These are phyloP conservation scores for Entomortierella parvispora DNA, from an alignment of 192 early-diverging fungal species.

Conservation along the genomic window DNA sequence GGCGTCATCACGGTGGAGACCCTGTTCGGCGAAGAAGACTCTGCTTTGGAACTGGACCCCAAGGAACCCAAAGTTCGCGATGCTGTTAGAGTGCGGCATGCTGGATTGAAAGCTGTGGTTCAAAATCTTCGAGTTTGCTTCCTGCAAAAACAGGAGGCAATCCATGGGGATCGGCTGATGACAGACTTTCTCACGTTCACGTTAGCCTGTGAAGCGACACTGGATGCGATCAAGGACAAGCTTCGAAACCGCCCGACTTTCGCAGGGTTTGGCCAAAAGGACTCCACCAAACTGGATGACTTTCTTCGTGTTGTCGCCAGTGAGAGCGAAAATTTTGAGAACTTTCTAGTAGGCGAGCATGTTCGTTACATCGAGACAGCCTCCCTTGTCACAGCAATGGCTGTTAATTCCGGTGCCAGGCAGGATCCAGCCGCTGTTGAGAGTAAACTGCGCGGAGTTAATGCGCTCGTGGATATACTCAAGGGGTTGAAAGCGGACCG, in stretches of 20 bases:
- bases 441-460: conserved; percentile 19
- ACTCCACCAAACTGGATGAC: conserved; percentile 24
- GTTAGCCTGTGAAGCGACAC: conserved; percentile 15
- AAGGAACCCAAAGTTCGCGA: conserved; percentile 6
- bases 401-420: conserved; percentile 11
- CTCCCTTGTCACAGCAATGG: conserved; percentile 23
- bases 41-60: background rate
- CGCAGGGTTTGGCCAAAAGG: conserved; percentile 34
- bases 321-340: conserved; percentile 13
- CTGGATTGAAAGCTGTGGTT: conserved; percentile 13
- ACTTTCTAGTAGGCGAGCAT: conserved; percentile 13
- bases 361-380: conserved; percentile 1
- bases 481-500: conserved; percentile 22
- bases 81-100: conserved; percentile 23
- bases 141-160: conserved; percentile 29
- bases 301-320: conserved; percentile 6
- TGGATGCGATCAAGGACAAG: conserved; percentile 14
- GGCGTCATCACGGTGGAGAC: conserved; percentile 3
- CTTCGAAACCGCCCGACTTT: conserved; percentile 17
- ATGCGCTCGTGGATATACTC: conserved; percentile 7
- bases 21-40: conserved; percentile 1
- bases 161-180: conserved; percentile 46
- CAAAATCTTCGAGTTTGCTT: conserved; percentile 32
- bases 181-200: conserved; percentile 35
- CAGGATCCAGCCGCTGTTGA: conserved; percentile 34